These are phyloP conservation scores for Lasiosphaeria miniovina DNA, from an alignment of 495 filamentous ascomycete species.

Conservation along the genomic window DNA sequence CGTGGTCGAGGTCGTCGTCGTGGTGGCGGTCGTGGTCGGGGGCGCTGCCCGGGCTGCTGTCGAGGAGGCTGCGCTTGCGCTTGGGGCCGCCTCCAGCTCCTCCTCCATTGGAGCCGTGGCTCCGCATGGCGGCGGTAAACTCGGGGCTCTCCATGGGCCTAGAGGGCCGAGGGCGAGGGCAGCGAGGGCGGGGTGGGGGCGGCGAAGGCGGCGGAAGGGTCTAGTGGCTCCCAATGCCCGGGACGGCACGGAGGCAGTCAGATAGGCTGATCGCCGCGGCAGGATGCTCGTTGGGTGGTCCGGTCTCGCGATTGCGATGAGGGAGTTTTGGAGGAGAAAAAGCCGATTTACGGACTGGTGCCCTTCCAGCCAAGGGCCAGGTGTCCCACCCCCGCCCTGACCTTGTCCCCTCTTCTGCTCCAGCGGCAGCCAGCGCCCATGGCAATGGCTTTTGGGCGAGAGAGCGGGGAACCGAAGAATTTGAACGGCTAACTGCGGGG, in stretches of 20 bases:
- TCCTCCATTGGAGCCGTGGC: slow-evolving; percentile 32
- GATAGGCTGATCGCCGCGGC: slow-evolving; percentile 28
- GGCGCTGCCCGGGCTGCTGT: slow-evolving; percentile 70
- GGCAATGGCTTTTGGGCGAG: background rate
- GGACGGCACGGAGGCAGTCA: slow-evolving; percentile 26
- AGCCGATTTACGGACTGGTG: slow-evolving; percentile 30
- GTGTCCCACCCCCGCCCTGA: too few relatives aligned
- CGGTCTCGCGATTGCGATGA: slow-evolving; percentile 35
- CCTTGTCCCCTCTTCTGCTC: background rate
- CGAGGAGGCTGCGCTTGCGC: slow-evolving; percentile 48
- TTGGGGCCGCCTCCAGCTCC: slow-evolving; percentile 33
- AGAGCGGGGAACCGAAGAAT: background rate
- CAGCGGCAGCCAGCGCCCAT: background rate
- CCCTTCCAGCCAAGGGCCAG: too few relatives aligned
- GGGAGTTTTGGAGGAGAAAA: slow-evolving; percentile 30
- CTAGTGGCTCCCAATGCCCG: slow-evolving; percentile 22
- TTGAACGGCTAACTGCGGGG: slow-evolving; percentile 1
- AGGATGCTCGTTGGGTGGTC: slow-evolving; percentile 29
- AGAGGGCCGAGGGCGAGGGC: background rate
- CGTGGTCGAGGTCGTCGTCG: slow-evolving; percentile 63
- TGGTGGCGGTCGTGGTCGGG: slow-evolving; percentile 53
- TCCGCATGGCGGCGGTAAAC: slow-evolving; percentile 39
- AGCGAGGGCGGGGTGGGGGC: slow-evolving; percentile 2
- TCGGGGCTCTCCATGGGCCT: slow-evolving; percentile 32
- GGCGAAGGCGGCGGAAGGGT: background rate